Evolutionary conservation across 1,284 basidiomycete genomes (phyloP).

Genomic region (Rhodofomes roseus): DNA sequence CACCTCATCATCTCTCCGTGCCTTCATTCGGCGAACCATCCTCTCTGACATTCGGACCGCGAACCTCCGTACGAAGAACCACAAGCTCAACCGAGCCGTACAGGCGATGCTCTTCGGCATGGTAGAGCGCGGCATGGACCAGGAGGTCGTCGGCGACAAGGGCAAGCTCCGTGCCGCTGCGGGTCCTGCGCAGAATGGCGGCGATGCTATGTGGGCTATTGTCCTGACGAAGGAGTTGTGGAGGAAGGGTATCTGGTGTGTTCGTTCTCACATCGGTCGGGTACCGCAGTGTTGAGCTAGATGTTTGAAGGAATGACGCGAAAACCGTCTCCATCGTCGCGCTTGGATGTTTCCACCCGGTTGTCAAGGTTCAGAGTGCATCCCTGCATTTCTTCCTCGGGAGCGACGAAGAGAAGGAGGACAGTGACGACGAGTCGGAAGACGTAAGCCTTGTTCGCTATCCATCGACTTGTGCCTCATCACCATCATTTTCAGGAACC

Average conservation of each 20-base stretch:
- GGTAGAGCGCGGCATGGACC: conserved; percentile 89
- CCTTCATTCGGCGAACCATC: conserved; percentile 92
- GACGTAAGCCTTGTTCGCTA: conserved; percentile 35
- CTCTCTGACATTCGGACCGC: conserved; percentile 93
- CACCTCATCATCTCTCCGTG: conserved; percentile 79
- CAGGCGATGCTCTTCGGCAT: conserved; percentile 96
- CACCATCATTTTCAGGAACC: conserved; percentile 41
- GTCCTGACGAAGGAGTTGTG: conserved; percentile 93
- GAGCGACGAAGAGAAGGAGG: conserved; percentile 63
- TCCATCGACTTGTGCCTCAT: conserved; percentile 8
- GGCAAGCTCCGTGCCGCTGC: conserved; percentile 54
- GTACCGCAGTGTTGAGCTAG: neutral
- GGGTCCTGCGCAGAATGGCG: conserved; percentile 42
- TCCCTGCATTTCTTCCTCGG: conserved; percentile 98
- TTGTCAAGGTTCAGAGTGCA: conserved; percentile 92
- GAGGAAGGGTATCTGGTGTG: conserved; percentile 90
- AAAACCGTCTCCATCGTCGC: conserved; percentile 94
- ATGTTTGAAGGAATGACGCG: conserved; percentile 68
- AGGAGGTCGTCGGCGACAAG: conserved; percentile 78
- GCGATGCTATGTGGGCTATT: conserved; percentile 98
- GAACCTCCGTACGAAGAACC: conserved; percentile 87
- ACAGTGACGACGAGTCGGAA: conserved; percentile 72
- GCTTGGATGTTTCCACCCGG: conserved; percentile 91
- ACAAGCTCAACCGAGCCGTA: conserved; percentile 94
- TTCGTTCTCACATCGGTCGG: conserved; percentile 7